Evolutionary conservation across 2,329 filamentous ascomycete genomes (phyloP), one percentile per base, ranked within the genome.

Genomic region (Curvularia eragrostidis): DNA sequence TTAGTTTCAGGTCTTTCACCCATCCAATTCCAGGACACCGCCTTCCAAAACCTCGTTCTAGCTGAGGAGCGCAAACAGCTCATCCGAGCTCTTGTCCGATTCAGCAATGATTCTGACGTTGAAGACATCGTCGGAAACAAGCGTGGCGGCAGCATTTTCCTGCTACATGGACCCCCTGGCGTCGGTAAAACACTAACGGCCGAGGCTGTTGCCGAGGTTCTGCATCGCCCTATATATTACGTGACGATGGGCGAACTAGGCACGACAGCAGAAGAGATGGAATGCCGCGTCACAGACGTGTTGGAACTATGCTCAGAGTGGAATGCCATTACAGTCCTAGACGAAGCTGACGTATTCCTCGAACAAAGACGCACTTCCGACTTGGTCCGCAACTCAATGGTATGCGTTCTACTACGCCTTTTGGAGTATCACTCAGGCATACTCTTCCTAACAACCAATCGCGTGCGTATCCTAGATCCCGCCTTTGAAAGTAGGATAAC

Each of bases 161-260:
- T 41, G 38, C 38, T 41, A 19, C 39, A 42, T 21, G 73, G 73
- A 3, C 90, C 91, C 4, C 92, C 93, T 0, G 93, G 92, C 18
- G 94, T 92, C 0, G 93, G 93, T 49, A 96, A 96, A 79, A 96
- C 92, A 0, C 82, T 96, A 5, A 96, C 93, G 0, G 92, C 91
- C 1, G 91, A 96, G 73, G 90, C 89, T 10, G 94, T 96, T 61
- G 91, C 90, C 9, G 92, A 96, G 72, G 83, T 93, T 12, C 86
- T 96, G 52, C 88, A 89, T 69, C 90, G 90, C 52, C 93, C 92
- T 0, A 79, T 96, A 0, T 96, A 96, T 75, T 91, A 91, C 82
- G 90, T 91, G 24, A 91, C 88, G 2, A 90, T 90, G 0, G 91
- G 91, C 26, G 91, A 96, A 75, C 83, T 96, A 0, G 91, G 91